Base-by-base conservation (phyloP, 2,329 filamentous ascomycete genomes). In the Pestalotiopsis sp. region DNA sequence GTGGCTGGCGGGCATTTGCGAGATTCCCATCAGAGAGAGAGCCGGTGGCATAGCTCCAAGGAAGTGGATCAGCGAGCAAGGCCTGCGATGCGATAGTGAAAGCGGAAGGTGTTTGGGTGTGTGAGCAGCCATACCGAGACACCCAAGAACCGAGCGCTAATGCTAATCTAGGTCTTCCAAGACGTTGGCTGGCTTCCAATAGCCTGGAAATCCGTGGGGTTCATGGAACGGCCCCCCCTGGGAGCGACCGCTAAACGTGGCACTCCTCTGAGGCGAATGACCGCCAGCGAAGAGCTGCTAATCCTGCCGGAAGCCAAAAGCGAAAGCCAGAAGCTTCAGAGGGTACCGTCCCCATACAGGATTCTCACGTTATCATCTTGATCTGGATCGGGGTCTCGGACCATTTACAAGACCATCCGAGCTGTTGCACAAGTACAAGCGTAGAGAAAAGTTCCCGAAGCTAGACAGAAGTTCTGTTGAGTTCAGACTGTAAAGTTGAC, bases 11-110 rank as follows among this genome's bases (percentile, higher is more conserved):
- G 64, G 25, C 64, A 36, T 36, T 39, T 4, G 64, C 41, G 57
- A 66, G 64, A 66, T 31, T 66, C 64, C 64, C 64, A 57, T 66
- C 56, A 59, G 31, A 36, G 31, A 36, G 31, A n/a, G 45, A 20
- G 45, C 45, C 20, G 17, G 17, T 52, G 3, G 45, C 45, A 9
- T 52, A n/a, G 45, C 25, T 59, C 20, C 17, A 17, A 20, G 20
- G 17, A 17, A 58, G 64, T 66, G 64, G 64, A 66, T 58, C 64
- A 58, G 17, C 45, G 12, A 17, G 12, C 41, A n/a, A 36, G 7
- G 57, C 45, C 59, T 27, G 38, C 38, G 31, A 23, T 23, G 23
- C 36, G 62, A 65, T 45, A 65, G 38, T 23, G 38, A 52, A 61
- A 49, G 62, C 41, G 62, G 62, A 65, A 65, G 62, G 62, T 65